Evolutionary conservation across 306 rosid species (phyloP), one percentile per base, ranked within the genome.

Genomic region (Herpetospermum pedunculosum): DNA sequence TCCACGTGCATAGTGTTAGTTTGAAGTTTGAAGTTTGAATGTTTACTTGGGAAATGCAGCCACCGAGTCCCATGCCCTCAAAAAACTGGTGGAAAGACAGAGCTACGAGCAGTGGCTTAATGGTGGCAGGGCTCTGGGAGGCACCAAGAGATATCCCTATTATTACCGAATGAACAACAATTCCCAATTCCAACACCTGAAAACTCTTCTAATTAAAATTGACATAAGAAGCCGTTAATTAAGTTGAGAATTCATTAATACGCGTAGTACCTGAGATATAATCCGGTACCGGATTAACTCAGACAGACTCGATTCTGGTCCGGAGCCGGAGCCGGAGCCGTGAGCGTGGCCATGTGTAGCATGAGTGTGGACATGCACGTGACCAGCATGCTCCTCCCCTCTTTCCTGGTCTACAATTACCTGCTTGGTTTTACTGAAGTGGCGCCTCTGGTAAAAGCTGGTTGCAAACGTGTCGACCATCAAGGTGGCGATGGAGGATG

Each of bases 311-410:
- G 44, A 32, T 40, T 78, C 81, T 14, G 48, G 85, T 14, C 10
- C 10, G 87, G 75, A 16, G 29, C 8, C 25, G 30, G 75, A 4
- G 54, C 96, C 32, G 40, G 77, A 40, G 54, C 97, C 99, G 74
- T 94, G 96, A 65, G 97, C 86, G 76, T 91, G 99, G 13, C 99
- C 99, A 54, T 94, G 99, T 0, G 99, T 85, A 58, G 96, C 90
- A 77, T 94, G 99, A 1, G 96, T 91, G 77, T 89, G 99, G 21
- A 91, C 96, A 82, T 94, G 99, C 10, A 94, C 81, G 69, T 91
- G 99, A 76, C 87, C 92, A 30, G 74, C 83, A 75, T 85, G 99
- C 28, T 68, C 81, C 53, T 81, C 82, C 26, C 77, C 84, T 15
- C 15, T 55, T 76, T 88, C 96, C 72, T 83, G 92, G 48, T 87